These are phyloP conservation scores for Daldinia concentrica DNA, from an alignment of 495 filamentous ascomycete species.

Conservation along the genomic window DNA sequence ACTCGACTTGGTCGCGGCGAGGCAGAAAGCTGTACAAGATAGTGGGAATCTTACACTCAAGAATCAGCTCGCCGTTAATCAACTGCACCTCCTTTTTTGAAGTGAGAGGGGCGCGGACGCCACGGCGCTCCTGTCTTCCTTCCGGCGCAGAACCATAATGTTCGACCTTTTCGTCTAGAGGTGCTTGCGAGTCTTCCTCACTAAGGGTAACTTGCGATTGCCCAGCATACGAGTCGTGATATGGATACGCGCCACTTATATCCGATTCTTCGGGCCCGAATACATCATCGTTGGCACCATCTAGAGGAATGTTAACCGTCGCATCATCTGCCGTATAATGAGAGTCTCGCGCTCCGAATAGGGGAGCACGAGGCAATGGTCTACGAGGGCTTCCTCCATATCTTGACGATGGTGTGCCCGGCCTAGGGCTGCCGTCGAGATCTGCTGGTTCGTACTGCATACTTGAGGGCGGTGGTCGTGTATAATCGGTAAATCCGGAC, in stretches of 20 bases:
- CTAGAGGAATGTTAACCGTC: slow-evolving; percentile 68
- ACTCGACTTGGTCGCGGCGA: slow-evolving; percentile 89
- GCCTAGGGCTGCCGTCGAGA: slow-evolving; percentile 87
- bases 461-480: slow-evolving; percentile 72
- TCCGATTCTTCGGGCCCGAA: slow-evolving; percentile 71
- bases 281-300: slow-evolving; percentile 71
- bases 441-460: slow-evolving; percentile 84
- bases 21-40: slow-evolving; percentile 96
- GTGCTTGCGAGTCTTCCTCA: slow-evolving; percentile 52
- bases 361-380: slow-evolving; percentile 89
- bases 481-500: slow-evolving; percentile 65
- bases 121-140: slow-evolving; percentile 82
- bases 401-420: slow-evolving; percentile 85
- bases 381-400: slow-evolving; percentile 86
- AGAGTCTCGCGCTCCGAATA: slow-evolving; percentile 67
- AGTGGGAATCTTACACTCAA: slow-evolving; percentile 99
- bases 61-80: slow-evolving; percentile 95
- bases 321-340: slow-evolving; percentile 59
- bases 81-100: slow-evolving; percentile 92
- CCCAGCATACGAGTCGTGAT: slow-evolving; percentile 70
- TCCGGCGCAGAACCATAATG: slow-evolving; percentile 91
- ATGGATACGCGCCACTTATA: slow-evolving; percentile 50
- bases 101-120: slow-evolving; percentile 87
- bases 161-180: slow-evolving; percentile 65
- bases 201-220: slow-evolving; percentile 63